Conservation (phyloP, 2,329 filamentous ascomycete species). For the Curvularia hawaiiensis region DNA sequence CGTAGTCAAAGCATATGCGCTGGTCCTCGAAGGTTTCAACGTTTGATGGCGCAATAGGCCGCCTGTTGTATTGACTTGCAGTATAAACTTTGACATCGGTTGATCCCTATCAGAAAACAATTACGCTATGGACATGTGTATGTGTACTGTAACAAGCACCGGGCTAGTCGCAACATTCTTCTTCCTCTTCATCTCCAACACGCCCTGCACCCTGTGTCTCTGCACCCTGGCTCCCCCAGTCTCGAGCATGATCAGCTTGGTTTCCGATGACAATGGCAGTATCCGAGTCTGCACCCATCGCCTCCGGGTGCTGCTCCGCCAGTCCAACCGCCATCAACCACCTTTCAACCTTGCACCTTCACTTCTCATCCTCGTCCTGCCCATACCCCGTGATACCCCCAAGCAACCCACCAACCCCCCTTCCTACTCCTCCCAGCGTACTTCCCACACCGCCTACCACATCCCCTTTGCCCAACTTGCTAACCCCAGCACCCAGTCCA, state of each 20-base stretch:
- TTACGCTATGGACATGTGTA: background rate
- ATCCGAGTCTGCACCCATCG: background rate
- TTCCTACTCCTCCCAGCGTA: conserved; percentile 49
- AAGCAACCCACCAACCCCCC: conserved; percentile 45
- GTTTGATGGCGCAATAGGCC: background rate
- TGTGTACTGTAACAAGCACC: background rate
- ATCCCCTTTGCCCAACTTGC: conserved; percentile 52
- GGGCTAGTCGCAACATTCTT: background rate
- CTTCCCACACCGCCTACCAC: conserved; percentile 51
- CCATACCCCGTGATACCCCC: conserved; percentile 38
- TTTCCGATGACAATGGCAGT: background rate
- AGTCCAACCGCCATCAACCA: conserved; percentile 12
- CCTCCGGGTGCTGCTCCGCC: background rate
- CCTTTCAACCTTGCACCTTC: conserved; percentile 21
- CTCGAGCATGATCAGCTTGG: background rate
- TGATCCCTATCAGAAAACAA: background rate
- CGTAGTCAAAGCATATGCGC: background rate
- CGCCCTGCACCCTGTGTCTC: background rate
- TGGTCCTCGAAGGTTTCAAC: background rate
- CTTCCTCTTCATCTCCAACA: background rate
- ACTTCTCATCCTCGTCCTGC: conserved; percentile 27
- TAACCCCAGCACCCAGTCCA: conserved; percentile 53
- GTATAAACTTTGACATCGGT: background rate
- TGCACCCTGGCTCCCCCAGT: background rate
- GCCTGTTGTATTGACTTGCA: background rate